phyloP scores from a whole-genome alignment of 1,284 basidiomycete species.

The Meripilus lineatus region DNA sequence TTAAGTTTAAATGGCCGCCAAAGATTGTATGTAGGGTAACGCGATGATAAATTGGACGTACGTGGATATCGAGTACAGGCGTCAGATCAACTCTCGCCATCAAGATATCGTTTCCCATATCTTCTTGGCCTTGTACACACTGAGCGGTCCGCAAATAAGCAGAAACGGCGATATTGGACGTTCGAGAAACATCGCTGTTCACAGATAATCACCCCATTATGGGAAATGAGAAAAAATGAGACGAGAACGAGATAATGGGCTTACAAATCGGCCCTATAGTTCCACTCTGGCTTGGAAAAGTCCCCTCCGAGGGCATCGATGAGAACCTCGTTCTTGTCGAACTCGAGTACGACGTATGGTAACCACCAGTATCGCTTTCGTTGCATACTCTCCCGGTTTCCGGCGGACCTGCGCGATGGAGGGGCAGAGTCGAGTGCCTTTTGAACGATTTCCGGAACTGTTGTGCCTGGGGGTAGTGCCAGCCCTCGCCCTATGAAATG shows the following conservation, averaged over 20 bases:
- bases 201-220: no score
- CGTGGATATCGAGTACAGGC: slow-evolving; percentile 79
- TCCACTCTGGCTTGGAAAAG: slow-evolving; percentile 83
- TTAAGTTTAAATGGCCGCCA: no score
- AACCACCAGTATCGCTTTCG: slow-evolving; percentile 94
- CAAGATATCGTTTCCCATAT: slow-evolving; percentile 91
- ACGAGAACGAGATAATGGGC: slow-evolving; percentile 25
- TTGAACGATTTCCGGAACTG: slow-evolving; percentile 84
- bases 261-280: slow-evolving; percentile 95
- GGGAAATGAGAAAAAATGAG: neutral
- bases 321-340: slow-evolving; percentile 99
- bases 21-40: no score
- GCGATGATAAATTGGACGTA: no score
- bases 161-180: slow-evolving; percentile 86
- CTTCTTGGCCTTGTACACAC: slow-evolving; percentile 62
- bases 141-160: slow-evolving; percentile 81
- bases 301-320: slow-evolving; percentile 95
- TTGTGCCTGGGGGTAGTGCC: slow-evolving; percentile 65
- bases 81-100: slow-evolving; percentile 90
- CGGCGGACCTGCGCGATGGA: slow-evolving; percentile 47
- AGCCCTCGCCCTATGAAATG: slow-evolving; percentile 60
- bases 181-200: slow-evolving; percentile 79
- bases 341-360: slow-evolving; percentile 95
- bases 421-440: slow-evolving; percentile 64
- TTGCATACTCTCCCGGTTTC: slow-evolving; percentile 84